Conservation (phyloP, 352 stramenopile genomes). For the Pythium periplocum region DNA sequence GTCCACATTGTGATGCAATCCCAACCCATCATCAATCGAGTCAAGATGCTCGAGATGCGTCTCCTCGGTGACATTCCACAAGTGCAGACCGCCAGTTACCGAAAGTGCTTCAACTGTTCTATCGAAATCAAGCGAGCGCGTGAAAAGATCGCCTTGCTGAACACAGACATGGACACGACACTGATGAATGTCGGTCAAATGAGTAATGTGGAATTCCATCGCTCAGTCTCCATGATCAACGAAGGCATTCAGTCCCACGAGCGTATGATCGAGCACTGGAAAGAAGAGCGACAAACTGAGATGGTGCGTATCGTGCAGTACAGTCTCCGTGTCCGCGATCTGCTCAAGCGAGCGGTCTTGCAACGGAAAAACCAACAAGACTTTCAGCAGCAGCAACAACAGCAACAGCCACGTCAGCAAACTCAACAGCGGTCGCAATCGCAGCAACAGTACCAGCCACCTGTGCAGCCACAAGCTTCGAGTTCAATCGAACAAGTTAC, state of each 20-base stretch:
- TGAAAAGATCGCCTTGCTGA: constrained; percentile 24
- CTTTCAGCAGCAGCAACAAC: constrained; percentile 17
- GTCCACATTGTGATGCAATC: constrained; percentile 59
- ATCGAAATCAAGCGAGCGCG: constrained; percentile 39
- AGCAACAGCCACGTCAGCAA: constrained; percentile 12
- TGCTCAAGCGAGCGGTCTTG: constrained; percentile 35
- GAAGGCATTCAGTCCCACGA: constrained; percentile 39
- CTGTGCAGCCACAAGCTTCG: neutral
- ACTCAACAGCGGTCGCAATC: neutral
- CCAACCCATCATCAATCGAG: constrained; percentile 37
- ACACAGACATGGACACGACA: constrained; percentile 35
- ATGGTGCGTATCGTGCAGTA: constrained; percentile 76
- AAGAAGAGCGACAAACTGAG: constrained; percentile 57
- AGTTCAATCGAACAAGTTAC: no score
- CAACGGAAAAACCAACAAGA: constrained; percentile 22
- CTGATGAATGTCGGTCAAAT: constrained; percentile 26
- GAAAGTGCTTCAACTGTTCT: constrained; percentile 49
- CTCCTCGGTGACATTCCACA: constrained; percentile 58
- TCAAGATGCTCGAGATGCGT: constrained; percentile 43
- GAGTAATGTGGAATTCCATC: constrained; percentile 31
- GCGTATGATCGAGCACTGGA: constrained; percentile 27
- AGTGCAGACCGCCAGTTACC: constrained; percentile 44
- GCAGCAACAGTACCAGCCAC: constrained; percentile 1
- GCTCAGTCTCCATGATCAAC: constrained; percentile 35
- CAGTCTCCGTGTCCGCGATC: constrained; percentile 36